Percentiles rank a stretch among this genome's conserved stretches.
Conservation (phyloP, 2,329 filamentous ascomycete species). For the Diaporthe caulivora region DNA sequence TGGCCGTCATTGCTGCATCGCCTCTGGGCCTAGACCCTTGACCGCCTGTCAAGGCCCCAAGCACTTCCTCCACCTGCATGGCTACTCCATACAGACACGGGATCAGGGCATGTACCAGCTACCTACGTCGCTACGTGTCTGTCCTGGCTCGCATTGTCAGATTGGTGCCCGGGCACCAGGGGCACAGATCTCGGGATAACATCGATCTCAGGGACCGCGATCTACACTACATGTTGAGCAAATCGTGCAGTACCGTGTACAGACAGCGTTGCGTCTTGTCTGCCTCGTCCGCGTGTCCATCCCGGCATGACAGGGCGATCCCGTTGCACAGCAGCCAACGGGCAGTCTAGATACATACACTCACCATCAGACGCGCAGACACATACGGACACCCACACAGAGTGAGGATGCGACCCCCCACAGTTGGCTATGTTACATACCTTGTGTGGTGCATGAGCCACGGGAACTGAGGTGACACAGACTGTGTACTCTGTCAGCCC, state of each 20-base stretch:
- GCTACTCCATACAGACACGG: background rate
- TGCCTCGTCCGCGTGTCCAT: background rate
- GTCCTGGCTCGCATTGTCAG: constrained; percentile 2
- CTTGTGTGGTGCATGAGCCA: background rate
- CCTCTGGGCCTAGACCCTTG: constrained; percentile 25
- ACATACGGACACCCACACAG: background rate
- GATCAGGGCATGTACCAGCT: background rate
- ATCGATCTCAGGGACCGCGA: background rate
- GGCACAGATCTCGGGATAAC: constrained; percentile 20
- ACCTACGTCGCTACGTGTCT: background rate
- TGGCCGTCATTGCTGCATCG: background rate
- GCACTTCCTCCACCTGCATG: background rate
- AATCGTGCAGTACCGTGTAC: background rate
- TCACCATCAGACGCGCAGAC: background rate
- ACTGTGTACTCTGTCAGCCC: background rate
- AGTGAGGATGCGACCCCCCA: background rate
- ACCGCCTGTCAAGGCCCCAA: constrained; percentile 35
- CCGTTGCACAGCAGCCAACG: constrained; percentile 5
- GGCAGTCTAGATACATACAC: background rate
- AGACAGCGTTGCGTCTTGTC: background rate
- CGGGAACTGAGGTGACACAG: background rate
- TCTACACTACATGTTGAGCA: background rate
- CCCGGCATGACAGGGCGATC: background rate
- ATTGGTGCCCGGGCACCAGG: background rate
- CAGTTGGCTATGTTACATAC: background rate